Conservation (phyloP, 164 flowering plant species). For the Aristolochia contorta region DNA sequence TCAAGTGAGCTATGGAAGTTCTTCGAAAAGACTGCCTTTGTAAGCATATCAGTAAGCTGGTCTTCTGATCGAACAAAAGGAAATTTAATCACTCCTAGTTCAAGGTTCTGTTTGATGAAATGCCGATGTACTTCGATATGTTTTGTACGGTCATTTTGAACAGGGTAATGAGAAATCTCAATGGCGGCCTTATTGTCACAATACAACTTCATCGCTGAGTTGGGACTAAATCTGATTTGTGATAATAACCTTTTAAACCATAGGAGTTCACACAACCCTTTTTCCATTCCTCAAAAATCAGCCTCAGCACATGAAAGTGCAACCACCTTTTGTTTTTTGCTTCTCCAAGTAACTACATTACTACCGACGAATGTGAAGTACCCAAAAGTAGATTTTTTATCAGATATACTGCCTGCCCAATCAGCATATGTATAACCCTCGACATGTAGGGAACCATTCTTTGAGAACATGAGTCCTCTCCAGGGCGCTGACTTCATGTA, state of each 20-base stretch:
- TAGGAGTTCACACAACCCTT: neutral
- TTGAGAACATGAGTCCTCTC: neutral
- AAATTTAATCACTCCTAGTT: neutral
- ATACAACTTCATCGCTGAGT: neutral
- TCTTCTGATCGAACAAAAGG: no score
- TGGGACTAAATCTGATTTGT: neutral
- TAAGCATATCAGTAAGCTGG: neutral
- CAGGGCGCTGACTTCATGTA: constrained; percentile 3
- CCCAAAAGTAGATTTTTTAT: no score
- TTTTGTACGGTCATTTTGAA: neutral
- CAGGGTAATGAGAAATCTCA: neutral
- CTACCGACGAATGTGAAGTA: constrained; percentile 2
- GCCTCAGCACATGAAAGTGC: neutral
- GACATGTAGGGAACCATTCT: no score
- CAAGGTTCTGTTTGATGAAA: neutral
- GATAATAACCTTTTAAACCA: constrained; percentile 1
- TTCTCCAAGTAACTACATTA: constrained; percentile 1
- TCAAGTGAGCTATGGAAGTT: neutral
- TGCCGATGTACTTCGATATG: neutral
- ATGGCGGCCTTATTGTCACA: neutral
- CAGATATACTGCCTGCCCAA: no score
- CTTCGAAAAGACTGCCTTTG: neutral
- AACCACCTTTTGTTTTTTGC: constrained; percentile 3
- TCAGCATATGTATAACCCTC: no score
- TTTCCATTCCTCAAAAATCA: neutral